Evolutionary conservation across 768 basidiomycete genomes (phyloP), one percentile per base, ranked within the genome.

Genomic region (Phanerochaete carnosa): DNA sequence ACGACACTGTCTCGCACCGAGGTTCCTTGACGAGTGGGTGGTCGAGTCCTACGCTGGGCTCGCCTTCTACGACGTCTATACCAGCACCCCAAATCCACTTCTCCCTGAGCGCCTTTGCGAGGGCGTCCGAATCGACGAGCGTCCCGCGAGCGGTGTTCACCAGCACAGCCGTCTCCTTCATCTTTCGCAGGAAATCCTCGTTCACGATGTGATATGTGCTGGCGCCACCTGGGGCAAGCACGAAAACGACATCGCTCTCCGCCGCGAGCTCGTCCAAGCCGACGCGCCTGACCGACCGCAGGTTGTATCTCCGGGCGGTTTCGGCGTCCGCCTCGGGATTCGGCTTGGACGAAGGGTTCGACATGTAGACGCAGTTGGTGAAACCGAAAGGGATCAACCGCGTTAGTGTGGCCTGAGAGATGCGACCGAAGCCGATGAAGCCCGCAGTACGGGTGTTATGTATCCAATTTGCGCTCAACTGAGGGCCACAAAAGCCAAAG

Each of bases 381-480:
- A 93, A 80, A 26, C 90, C 94, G 70, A 98, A 98, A 0, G 91
- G 85, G 11, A 90, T 75, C 37, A 98, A 82, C 2, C 96, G 86
- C 1, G 81, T 73, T 45, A 96, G 82, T 0, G 89, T 90, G 23
- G 89, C 89, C 67, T 95, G 92, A 0, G 94, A 86, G 66, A 98
- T 98, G 26, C 96, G 86, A 6, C 96, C 96, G 66, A 98, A 98
- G 13, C 97, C 97, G 32, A 98, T 79, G 76, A 98, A 97, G 1
- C 94, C 95, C 1, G 88, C 84, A 1, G 88, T 95, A 45, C 88
- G 85, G 8, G 70, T 80, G 2, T 80, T 80, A 7, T 82, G 76
- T 16, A 77, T 66, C 1, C 68, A 59, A 1, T 80, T 79, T 0
- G 86, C 74, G 73, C 88, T 87, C 22, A 92, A 74, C 69, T 94